These are phyloP conservation scores for Calonectria pseudoreteaudii DNA, from an alignment of 2,329 filamentous ascomycete genomes.

Conservation along the genomic window DNA sequence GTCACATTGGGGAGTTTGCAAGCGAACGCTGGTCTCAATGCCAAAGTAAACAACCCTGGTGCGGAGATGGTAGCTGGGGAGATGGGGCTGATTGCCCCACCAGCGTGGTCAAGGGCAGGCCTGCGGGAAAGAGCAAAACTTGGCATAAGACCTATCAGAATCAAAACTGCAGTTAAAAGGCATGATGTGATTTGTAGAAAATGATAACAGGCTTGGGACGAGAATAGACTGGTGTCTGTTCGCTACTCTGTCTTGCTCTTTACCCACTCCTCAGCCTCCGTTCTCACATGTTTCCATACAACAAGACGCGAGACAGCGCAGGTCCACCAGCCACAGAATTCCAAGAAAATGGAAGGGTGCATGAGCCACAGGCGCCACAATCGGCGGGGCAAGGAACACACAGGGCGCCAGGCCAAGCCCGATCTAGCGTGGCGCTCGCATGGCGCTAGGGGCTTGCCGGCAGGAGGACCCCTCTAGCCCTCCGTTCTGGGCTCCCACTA, in stretches of 20 bases:
- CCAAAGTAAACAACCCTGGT: constrained; percentile 41
- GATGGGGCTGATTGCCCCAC: constrained; percentile 22
- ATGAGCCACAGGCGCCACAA: constrained; percentile 32
- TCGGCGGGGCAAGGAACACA: constrained; percentile 12
- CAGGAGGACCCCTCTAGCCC: constrained; percentile 27
- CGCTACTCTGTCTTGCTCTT: neutral
- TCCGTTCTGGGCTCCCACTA: neutral
- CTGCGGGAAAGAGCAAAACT: neutral
- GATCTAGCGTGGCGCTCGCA: constrained; percentile 36
- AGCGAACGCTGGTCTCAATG: constrained; percentile 23
- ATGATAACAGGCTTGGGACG: neutral
- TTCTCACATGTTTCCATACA: neutral
- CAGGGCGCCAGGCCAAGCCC: constrained; percentile 20
- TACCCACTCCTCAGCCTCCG: neutral
- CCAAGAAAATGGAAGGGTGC: neutral
- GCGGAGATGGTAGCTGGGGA: constrained; percentile 38
- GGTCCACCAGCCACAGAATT: constrained; percentile 16
- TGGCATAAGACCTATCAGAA: neutral
- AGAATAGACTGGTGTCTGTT: neutral
- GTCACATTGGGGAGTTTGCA: constrained; percentile 34
- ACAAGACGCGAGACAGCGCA: neutral
- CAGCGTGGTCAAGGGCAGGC: neutral
- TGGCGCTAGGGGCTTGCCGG: constrained; percentile 36
- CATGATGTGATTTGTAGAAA: neutral
- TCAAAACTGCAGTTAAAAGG: too few species aligned